These are phyloP conservation scores for Bathelium albidoporum DNA, from an alignment of 495 filamentous ascomycete species.

Conservation along the genomic window DNA sequence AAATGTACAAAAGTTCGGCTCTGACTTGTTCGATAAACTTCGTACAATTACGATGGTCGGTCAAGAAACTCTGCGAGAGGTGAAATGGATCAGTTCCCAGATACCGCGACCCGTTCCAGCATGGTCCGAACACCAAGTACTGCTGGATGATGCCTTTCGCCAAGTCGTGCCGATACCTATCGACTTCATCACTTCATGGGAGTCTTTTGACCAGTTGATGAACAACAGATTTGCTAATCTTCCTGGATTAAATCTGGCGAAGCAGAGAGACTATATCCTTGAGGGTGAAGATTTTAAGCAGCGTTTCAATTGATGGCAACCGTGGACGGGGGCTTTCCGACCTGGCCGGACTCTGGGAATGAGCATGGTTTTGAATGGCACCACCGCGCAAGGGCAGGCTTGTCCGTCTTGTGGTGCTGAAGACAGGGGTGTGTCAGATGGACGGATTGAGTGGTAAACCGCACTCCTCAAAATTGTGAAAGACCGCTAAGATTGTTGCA, in stretches of 20 bases:
- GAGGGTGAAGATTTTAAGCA: not conserved
- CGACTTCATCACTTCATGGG: not conserved
- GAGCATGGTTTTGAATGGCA: not conserved
- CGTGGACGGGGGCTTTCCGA: not conserved
- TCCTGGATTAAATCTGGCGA: not conserved
- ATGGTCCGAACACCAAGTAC: not conserved
- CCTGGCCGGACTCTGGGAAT: not conserved
- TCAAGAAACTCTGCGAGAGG: not conserved
- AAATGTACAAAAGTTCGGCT: not conserved
- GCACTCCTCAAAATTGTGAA: not conserved
- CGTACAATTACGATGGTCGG: not conserved
- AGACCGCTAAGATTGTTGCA: not conserved
- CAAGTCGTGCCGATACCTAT: not conserved
- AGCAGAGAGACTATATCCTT: not conserved
- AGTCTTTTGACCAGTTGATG: not conserved
- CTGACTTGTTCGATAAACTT: not conserved
- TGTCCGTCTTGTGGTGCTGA: not conserved
- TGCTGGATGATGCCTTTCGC: not conserved
- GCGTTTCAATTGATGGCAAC: not conserved
- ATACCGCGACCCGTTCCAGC: not conserved
- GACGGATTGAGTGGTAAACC: not conserved
- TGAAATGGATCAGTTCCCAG: not conserved
- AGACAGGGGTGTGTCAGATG: not conserved
- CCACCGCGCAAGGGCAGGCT: not conserved
- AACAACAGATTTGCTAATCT: not conserved